Percentiles rank a stretch among this genome's conserved stretches.
These are phyloP conservation scores for Euphorbia tirucalli DNA, from an alignment of 345 rosid species.

Conservation along the genomic window DNA sequence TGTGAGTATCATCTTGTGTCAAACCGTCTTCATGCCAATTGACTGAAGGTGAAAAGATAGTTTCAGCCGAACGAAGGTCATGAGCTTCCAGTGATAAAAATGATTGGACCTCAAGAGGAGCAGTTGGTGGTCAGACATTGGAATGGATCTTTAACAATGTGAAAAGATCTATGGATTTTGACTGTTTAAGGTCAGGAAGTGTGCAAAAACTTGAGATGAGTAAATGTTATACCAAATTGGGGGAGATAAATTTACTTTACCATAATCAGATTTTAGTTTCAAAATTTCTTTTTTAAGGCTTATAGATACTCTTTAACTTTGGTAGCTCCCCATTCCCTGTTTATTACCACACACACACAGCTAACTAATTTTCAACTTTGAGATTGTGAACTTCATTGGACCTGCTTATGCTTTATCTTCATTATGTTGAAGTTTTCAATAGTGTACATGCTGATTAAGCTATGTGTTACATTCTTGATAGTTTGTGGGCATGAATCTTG, in stretches of 20 bases:
- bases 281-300: neutral
- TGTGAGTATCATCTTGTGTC: constrained; percentile 31
- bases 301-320: neutral
- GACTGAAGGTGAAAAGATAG: constrained; percentile 5
- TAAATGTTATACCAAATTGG: constrained; percentile 5
- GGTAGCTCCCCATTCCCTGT: too few species aligned
- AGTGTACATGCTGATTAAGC: too few species aligned
- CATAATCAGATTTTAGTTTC: constrained; percentile 1
- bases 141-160: constrained; percentile 6
- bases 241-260: neutral
- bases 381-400: too few species aligned
- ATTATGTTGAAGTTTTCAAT: too few species aligned
- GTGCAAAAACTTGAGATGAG: constrained; percentile 29
- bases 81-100: neutral
- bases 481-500: too few species aligned
- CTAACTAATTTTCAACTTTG: too few species aligned
- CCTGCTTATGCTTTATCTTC: too few species aligned
- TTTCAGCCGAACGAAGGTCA: constrained; percentile 5
- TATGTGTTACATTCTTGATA: too few species aligned
- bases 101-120: neutral
- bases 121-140: neutral
- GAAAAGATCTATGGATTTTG: neutral
- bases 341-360: too few species aligned
- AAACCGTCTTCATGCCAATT: constrained; percentile 3
- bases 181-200: constrained; percentile 26